phyloP scores from a whole-genome alignment of 129 eudicot genomes.

The Artemisia argyi region DNA sequence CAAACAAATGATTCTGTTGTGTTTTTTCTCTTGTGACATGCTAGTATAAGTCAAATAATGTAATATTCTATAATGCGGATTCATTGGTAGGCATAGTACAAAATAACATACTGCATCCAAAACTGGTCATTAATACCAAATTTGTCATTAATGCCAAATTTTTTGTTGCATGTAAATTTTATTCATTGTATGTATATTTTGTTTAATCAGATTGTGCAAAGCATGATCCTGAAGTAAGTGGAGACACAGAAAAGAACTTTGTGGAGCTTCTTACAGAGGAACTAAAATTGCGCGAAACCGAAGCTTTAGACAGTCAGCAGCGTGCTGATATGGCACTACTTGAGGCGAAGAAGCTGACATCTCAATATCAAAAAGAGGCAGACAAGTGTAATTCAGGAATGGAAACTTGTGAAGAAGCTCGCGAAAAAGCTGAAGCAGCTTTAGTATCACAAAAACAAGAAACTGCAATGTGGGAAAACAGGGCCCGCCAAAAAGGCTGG shows the following conservation, averaged over 20 bases:
- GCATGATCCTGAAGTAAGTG: conserved; percentile 81
- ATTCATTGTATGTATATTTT: neutral
- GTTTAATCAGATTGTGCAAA: conserved; percentile 69
- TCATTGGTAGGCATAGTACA: neutral
- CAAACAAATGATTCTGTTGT: no score
- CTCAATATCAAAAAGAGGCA: conserved; percentile 94
- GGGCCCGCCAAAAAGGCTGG: conserved; percentile 97
- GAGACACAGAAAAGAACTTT: conserved; percentile 83
- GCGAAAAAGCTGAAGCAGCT: conserved; percentile 83
- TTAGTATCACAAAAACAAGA: conserved; percentile 61
- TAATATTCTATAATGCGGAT: neutral
- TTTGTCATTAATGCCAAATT: no score
- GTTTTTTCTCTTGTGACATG: neutral
- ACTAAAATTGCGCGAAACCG: conserved; percentile 71
- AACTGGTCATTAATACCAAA: neutral
- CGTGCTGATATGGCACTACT: conserved; percentile 85
- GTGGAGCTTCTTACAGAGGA: conserved; percentile 81
- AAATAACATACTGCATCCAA: neutral
- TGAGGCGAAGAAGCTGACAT: conserved; percentile 89
- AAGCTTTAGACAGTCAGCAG: conserved; percentile 68
- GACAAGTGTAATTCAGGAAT: conserved; percentile 96
- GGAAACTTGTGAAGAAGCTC: conserved; percentile 96
- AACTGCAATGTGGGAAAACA: conserved; percentile 70
- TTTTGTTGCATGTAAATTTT: no score
- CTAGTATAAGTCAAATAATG: neutral